phyloP scores from a whole-genome alignment of 2,329 filamentous ascomycete species.

The Xylariaceae sp. region DNA sequence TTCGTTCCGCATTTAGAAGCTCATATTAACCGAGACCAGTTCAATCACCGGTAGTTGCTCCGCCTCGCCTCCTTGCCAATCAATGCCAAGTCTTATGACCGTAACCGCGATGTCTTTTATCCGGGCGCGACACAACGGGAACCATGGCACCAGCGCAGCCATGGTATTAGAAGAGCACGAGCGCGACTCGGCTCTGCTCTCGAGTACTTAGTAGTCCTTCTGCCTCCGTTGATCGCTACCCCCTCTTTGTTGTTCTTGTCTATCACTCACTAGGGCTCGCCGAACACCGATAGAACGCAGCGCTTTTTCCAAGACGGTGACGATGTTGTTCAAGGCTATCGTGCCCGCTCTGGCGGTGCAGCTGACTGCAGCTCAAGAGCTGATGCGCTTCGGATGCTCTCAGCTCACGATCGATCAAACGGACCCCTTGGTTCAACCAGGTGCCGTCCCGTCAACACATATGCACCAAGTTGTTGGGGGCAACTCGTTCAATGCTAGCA shows the following conservation, averaged over 20 bases:
- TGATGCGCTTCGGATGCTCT: constrained; percentile 37
- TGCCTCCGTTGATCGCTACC: no score
- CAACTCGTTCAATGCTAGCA: constrained; percentile 34
- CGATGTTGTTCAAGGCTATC: constrained; percentile 31
- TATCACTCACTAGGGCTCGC: no score
- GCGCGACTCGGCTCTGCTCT: no score
- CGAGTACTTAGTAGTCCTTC: no score
- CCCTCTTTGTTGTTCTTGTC: no score
- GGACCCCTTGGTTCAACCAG: constrained; percentile 31
- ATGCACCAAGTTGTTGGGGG: constrained; percentile 34
- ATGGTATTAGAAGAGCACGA: no score
- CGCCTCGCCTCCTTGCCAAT: constrained; percentile 22
- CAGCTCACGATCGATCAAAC: constrained; percentile 35
- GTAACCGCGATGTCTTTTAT: constrained; percentile 30
- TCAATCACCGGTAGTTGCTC: constrained; percentile 28
- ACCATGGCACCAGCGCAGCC: no score
- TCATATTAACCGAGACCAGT: constrained; percentile 30
- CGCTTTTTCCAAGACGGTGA: constrained; percentile 11
- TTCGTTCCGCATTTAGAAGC: constrained; percentile 24
- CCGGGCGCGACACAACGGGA: constrained; percentile 20
- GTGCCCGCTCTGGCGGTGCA: constrained; percentile 29
- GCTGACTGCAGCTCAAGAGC: constrained; percentile 31
- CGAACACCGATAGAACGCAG: no score
- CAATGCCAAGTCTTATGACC: constrained; percentile 18
- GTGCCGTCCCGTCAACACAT: constrained; percentile 30